Evolutionary conservation across 2,329 filamentous ascomycete genomes (phyloP), one percentile per base, ranked within the genome.

Genomic region (Pseudopithomyces chartarum): DNA sequence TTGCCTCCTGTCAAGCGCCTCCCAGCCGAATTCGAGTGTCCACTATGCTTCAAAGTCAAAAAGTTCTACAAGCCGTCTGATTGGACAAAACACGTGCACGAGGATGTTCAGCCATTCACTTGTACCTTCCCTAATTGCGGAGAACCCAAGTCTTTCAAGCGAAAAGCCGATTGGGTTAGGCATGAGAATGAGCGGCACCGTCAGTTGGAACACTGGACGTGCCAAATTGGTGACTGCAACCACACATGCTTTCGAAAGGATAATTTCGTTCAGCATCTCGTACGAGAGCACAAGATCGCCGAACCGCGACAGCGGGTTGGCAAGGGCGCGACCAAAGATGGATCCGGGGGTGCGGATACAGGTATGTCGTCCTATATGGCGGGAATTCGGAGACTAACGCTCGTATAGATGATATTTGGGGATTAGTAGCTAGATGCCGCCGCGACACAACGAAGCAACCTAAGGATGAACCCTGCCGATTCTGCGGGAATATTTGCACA

Each of bases 11-110:
- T 91, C 2, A 83, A 81, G 56, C 84, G 85, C 15, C 82, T 97
- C 6, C 93, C 93, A 0, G 91, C 92, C 3, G 88, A 94, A 69
- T 94, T 97, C 59, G 93, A 97, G 78, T 97, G 93, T 65, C 89
- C 90, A 36, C 80, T 97, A 20, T 97, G 93, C 78, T 97, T 91
- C 79, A 86, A 88, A 64, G 84, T 87, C 51, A 96, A 95, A 80
- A 91, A 87, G 67, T 92, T 95, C 66, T 86, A 88, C 66, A 97
- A 97, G 74, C 93, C 92, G 15, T 97, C 92, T 0, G 93, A 97
- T 75, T 97, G 93, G 93, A 96, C 92, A 1, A 97, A 97, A 73
- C 93, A 97, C 69, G 91, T 97, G 0, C 91, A 96, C 66, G 93
- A 97, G 76, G 93, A 97, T 71, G 87, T 97, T 1, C 90, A 95